Conservation (phyloP, 345 rosid species). For the Conringia planisiliqua region DNA sequence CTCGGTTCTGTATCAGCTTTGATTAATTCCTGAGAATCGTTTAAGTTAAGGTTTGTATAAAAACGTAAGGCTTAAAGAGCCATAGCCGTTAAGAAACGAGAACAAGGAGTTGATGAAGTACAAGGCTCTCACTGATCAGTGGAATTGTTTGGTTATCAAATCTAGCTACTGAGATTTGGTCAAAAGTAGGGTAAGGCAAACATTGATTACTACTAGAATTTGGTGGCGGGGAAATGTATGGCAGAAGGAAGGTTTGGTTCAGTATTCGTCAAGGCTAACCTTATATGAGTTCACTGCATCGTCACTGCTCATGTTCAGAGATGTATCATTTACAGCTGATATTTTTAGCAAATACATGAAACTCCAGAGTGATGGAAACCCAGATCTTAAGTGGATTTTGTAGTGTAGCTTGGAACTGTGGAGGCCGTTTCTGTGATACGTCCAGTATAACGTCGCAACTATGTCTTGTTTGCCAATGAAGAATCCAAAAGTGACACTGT, state of each 20-base stretch:
- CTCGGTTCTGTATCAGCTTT: not conserved
- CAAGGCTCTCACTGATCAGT: not conserved
- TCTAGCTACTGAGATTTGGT: not conserved
- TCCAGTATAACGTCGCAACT: not conserved
- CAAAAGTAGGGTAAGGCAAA: not conserved
- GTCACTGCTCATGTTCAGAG: not conserved
- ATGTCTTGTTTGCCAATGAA: not conserved
- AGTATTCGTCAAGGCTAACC: not conserved
- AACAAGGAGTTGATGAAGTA: constrained; percentile 8
- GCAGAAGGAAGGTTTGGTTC: not conserved
- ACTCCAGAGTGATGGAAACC: not conserved
- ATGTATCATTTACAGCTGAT: not conserved
- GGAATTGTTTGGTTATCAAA: not conserved
- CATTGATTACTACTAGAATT: not conserved
- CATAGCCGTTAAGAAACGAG: not conserved
- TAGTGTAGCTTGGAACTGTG: not conserved
- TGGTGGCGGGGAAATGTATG: not conserved
- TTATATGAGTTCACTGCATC: not conserved
- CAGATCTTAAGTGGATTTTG: not conserved
- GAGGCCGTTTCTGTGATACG: not conserved
- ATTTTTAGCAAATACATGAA: not conserved
- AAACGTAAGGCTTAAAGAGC: constrained; percentile 1
- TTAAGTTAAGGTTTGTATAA: not conserved
- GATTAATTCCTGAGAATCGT: not conserved
- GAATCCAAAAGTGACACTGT: not conserved